Percentiles rank a stretch among this genome's conserved stretches.
Evolutionary conservation across 2,329 filamentous ascomycete species (phyloP).

Genomic region (Orbilia javanica): DNA sequence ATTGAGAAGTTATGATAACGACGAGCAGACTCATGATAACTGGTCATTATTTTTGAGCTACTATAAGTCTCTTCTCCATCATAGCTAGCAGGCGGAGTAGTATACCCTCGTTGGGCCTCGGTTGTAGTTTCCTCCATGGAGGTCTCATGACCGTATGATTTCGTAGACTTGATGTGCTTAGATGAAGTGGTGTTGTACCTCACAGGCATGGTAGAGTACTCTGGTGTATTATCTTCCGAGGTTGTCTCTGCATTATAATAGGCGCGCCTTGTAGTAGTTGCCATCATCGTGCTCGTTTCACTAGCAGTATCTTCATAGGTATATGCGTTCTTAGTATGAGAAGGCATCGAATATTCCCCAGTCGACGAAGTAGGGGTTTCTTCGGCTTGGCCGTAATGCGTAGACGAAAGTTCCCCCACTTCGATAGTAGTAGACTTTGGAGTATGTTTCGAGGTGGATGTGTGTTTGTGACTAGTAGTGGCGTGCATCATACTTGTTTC

Average conservation of each 20-base stretch:
- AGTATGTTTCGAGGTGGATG: not conserved
- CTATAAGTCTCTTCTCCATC: not conserved
- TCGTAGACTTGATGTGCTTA: not conserved
- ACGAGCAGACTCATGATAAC: not conserved
- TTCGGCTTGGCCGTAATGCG: not conserved
- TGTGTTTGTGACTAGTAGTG: too few relatives aligned
- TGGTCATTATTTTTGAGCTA: not conserved
- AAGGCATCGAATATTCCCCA: not conserved
- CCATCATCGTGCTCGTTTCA: not conserved
- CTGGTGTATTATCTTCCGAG: not conserved
- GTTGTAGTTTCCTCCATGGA: not conserved
- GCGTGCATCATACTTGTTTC: too few relatives aligned
- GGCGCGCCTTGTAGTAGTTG: not conserved
- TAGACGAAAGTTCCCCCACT: not conserved
- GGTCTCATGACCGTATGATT: not conserved
- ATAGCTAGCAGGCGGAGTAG: not conserved
- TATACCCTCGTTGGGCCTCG: not conserved
- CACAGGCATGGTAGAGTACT: not conserved
- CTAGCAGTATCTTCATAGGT: not conserved
- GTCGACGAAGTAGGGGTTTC: too few relatives aligned
- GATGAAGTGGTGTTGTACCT: not conserved
- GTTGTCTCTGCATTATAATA: not conserved
- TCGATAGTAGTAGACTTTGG: not conserved
- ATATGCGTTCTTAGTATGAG: not conserved
- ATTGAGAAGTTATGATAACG: too few relatives aligned